Evolutionary conservation across 805 yeast genomes (phyloP), one percentile per base, ranked within the genome.

Genomic region (Brettanomyces bruxellensis): DNA sequence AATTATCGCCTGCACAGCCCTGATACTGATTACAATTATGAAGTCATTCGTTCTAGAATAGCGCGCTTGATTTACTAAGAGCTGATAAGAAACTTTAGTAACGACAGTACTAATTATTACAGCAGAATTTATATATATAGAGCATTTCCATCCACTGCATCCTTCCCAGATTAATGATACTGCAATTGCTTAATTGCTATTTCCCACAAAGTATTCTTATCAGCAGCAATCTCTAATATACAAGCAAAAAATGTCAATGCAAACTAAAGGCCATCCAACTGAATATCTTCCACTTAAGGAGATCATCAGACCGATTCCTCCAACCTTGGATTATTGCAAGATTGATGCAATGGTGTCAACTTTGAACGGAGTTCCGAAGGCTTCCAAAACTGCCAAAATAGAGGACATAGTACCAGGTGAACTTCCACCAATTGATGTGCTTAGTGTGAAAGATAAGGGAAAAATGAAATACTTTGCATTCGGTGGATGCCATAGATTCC

Each of bases 401-500:
- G 73, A 68, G 47, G 70, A 74, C 24, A 72, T 76, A 34, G 61
- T 66, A 1, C 38, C 81, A 7, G 89, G 89, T 2, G 83, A 82
- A 52, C 64, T 86, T 36, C 95, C 96, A 2, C 91, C 95, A 1
- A 73, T 88, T 13, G 96, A 87, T 61, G 88, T 87, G 0, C 64
- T 87, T 51, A 71, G 73, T 35, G 85, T 86, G 2, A 69, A 81
- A 39, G 83, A 83, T 38, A 60, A 73, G 6, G 91, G 87, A 1
- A 65, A 75, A 43, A 70, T 64, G 35, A 73, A 73, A 60, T 86
- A 82, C 57, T 86, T 85, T 63, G 95, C 90, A 1, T 87, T 87
- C 64, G 96, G 95, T 5, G 95, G 95, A 0, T 87, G 96, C 59
- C 96, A 87, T 59, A 65, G 96, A 51, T 83, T 87, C 54, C 95